A percentile compares a stretch with the other conserved stretches of the same genome.
These are phyloP conservation scores for Cruciata laevipes DNA, from an alignment of 257 asterid species.

Conservation along the genomic window DNA sequence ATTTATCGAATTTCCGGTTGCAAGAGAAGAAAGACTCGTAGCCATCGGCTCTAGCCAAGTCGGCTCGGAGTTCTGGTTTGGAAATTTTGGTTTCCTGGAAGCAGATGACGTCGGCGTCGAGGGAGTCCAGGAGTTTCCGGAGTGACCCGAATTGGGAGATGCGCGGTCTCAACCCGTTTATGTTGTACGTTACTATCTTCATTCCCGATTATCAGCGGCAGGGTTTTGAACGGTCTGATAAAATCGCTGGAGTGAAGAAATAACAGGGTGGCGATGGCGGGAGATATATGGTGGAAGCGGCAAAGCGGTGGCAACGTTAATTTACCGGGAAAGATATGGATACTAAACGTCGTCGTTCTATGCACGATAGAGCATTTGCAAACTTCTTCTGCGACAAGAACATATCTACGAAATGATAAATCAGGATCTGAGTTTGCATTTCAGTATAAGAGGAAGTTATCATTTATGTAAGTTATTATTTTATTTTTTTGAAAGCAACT, in stretches of 20 bases:
- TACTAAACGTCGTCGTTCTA: background rate
- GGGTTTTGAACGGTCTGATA: background rate
- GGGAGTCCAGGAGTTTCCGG: conserved; percentile 59
- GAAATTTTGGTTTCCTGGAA: conserved; percentile 92
- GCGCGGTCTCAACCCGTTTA: conserved; percentile 87
- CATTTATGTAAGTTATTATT: no score
- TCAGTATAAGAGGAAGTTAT: no score
- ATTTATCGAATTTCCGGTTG: conserved; percentile 69
- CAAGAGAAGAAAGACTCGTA: conserved; percentile 95
- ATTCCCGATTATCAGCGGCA: conserved; percentile 17
- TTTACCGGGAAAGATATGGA: background rate
- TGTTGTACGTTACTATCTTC: conserved; percentile 94
- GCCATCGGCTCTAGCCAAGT: conserved; percentile 84
- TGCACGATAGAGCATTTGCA: no score
- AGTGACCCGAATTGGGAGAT: conserved; percentile 80
- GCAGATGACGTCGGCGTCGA: conserved; percentile 83
- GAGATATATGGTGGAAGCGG: background rate
- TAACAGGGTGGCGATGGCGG: background rate
- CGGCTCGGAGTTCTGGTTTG: conserved; percentile 61
- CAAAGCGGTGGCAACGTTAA: background rate
- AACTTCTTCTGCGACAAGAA: no score
- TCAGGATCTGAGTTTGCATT: no score
- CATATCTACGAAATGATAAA: no score
- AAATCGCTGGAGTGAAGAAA: background rate
- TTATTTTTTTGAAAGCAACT: no score